A percentile compares a stretch with the other conserved stretches of the same genome.
Conservation (phyloP, 2,329 filamentous ascomycete genomes). For the Fusarium piperis region DNA sequence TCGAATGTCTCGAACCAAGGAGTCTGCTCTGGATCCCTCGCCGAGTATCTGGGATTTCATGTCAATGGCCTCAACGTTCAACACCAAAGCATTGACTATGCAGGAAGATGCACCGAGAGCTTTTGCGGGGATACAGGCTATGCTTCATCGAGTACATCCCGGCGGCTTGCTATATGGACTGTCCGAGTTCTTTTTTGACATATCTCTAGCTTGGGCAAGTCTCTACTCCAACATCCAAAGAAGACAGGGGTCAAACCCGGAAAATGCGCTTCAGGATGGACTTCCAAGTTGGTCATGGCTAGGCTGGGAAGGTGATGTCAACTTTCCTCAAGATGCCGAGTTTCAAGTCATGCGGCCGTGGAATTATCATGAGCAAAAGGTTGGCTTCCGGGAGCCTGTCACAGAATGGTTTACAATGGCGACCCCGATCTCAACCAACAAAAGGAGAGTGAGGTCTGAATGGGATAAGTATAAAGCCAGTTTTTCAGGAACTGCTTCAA, state of each 20-base stretch:
- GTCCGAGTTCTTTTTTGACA: slow-evolving; percentile 18
- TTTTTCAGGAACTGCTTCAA: not conserved
- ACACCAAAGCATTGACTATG: slow-evolving; percentile 16
- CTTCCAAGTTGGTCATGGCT: slow-evolving; percentile 27
- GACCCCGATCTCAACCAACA: not conserved
- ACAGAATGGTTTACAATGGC: slow-evolving; percentile 6
- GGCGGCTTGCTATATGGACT: slow-evolving; percentile 14
- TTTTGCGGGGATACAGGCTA: slow-evolving; percentile 20
- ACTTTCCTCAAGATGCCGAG: slow-evolving; percentile 15
- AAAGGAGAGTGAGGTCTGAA: slow-evolving; percentile 1
- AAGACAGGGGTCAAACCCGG: not conserved
- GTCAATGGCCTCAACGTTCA: slow-evolving; percentile 6
- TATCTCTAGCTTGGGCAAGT: slow-evolving; percentile 10
- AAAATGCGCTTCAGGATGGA: not conserved
- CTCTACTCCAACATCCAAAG: slow-evolving; percentile 10
- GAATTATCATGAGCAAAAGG: slow-evolving; percentile 18
- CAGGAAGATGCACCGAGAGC: slow-evolving; percentile 15
- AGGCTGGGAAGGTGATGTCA: slow-evolving; percentile 16
- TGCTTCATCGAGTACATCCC: slow-evolving; percentile 19
- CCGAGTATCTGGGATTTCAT: slow-evolving; percentile 21
- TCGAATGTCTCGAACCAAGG: not conserved
- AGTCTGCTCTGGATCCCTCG: slow-evolving; percentile 4
- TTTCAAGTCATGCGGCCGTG: slow-evolving; percentile 10
- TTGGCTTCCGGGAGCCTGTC: slow-evolving; percentile 10
- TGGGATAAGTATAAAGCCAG: slow-evolving; percentile 5